These are phyloP conservation scores for Sporobolus alterniflorus DNA, from an alignment of 202 grass and related monocot genomes.

Conservation along the genomic window DNA sequence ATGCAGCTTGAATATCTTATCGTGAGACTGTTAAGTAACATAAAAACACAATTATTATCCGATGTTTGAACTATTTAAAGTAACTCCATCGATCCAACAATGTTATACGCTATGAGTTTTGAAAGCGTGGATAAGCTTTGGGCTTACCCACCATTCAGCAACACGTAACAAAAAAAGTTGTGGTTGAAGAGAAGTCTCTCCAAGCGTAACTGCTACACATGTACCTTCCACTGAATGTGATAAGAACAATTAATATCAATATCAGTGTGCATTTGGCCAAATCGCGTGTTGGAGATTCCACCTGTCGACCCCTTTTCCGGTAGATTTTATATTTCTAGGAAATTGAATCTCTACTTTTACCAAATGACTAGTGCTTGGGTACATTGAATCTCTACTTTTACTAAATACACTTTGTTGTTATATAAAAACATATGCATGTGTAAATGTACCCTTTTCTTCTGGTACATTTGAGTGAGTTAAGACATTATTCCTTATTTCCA, in stretches of 20 bases:
- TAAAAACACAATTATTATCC: not conserved
- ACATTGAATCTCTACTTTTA: not conserved
- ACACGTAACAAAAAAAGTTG: not conserved
- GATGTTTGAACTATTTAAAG: not conserved
- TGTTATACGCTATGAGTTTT: not conserved
- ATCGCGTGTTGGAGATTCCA: slow-evolving; percentile 18
- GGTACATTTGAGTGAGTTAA: not conserved
- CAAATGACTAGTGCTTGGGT: not conserved
- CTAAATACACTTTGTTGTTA: too few relatives aligned
- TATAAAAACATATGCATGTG: not conserved
- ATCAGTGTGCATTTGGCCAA: not conserved
- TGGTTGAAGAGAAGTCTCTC: not conserved
- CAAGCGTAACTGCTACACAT: not conserved
- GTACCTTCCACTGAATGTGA: not conserved
- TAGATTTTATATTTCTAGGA: not conserved
- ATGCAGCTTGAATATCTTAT: not conserved
- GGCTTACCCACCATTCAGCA: not conserved
- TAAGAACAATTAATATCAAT: slow-evolving; percentile 33
- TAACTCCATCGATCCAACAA: not conserved
- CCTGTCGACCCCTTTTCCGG: not conserved
- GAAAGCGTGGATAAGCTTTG: not conserved
- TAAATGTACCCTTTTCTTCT: not conserved
- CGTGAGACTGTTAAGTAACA: not conserved
- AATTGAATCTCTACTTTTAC: not conserved
- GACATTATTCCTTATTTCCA: not conserved